Evolutionary conservation across 371 early-diverging fungal species (phyloP).

Genomic region (Mortierella sp.): DNA sequence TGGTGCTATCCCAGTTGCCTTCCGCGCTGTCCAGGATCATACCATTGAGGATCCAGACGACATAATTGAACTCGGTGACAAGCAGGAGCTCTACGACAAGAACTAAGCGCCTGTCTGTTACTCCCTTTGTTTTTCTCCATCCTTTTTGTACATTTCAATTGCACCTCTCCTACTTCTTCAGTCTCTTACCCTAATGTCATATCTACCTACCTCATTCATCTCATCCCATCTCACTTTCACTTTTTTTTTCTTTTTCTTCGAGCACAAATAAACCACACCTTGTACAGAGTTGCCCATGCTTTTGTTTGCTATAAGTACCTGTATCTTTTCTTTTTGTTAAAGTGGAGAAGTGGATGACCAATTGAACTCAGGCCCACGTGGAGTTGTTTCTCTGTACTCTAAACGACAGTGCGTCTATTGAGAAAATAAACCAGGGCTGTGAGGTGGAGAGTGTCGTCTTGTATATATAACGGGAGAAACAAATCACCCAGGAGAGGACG

Average conservation of each 20-base stretch:
- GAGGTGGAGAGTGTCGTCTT: too few species aligned
- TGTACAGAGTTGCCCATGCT: conserved; percentile 7
- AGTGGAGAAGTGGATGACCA: neutral
- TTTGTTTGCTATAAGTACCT: neutral
- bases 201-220: neutral
- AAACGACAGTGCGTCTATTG: neutral
- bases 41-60: conserved; percentile 46
- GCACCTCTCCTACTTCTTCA: neutral
- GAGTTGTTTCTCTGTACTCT: neutral
- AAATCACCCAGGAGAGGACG: neutral
- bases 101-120: neutral
- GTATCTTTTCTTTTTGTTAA: neutral
- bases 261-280: conserved; percentile 11
- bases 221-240: too few species aligned
- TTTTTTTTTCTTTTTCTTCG: neutral
- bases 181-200: conserved; percentile 12
- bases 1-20: conserved; percentile 52
- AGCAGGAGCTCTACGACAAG: conserved; percentile 14
- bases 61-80: conserved; percentile 12
- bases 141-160: conserved; percentile 9
- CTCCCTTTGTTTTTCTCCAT: neutral
- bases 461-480: neutral
- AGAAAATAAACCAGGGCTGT: neutral
- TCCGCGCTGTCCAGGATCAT: conserved; percentile 53
- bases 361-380: neutral